Evolutionary conservation across 1,284 basidiomycete species (phyloP), one percentile per base, ranked within the genome.

Genomic region (Ganoderma meredithae): DNA sequence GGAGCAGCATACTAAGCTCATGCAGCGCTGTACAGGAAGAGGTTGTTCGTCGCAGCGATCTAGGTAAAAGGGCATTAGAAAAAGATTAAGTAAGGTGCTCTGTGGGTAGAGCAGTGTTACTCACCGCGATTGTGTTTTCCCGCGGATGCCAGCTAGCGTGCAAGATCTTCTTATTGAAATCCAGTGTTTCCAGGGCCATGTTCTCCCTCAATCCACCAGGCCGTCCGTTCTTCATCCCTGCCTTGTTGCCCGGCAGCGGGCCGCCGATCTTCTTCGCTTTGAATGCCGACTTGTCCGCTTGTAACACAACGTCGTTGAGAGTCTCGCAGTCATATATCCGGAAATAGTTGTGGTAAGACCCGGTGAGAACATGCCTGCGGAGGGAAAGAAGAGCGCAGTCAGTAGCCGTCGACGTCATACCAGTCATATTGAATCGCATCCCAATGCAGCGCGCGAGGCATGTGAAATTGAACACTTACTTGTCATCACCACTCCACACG

Each of bases 331-430:
- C 97, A 82, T 97, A 99, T 88, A 99, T 97, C 81, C 97, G 96
- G 93, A 99, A 98, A 84, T 98, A 99, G 83, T 99, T 99, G 86
- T 99, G 97, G 84, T 99, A 99, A 60, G 97, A 98, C 62, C 98
- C 98, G 17, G 98, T 99, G 75, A 98, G 84, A 71, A 98, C 95
- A 80, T 96, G 91, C 77, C 96, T 98, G 77, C 27, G 49, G 40
- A 52, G 64, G 53, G 64, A 62, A 60, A 31, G 58, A 70, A 65
- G 62, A 64, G 63, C 41, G 43, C 15, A 69, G 44, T 60, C 13
- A 60, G 39, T 41, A 22, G 19, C 55, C 33, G 60, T 63, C 22
- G 31, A 39, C 15, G 59, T 31, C 58, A 66, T 25, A 49, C 52
- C 44, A 62, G 47, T 22, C 33, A 39, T 19, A 33, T 41, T 31